A percentile compares a stretch with the other conserved stretches of the same genome.
Conservation (phyloP, 2,329 filamentous ascomycete genomes). For the Xylariaceae sp. region DNA sequence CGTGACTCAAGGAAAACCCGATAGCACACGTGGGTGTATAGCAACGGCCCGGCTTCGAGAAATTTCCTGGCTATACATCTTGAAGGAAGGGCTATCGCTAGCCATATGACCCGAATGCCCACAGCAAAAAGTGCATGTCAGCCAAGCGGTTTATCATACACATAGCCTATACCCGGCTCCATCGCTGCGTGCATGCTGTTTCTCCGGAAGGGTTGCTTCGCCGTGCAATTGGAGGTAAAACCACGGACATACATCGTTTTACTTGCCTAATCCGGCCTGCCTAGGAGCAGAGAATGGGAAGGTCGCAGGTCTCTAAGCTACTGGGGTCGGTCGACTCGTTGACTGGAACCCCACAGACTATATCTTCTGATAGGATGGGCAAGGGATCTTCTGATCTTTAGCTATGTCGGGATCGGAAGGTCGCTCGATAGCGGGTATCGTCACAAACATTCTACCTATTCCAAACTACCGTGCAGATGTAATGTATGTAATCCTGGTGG, state of each 20-base stretch:
- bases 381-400: constrained; percentile 18
- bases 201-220: constrained; percentile 9
- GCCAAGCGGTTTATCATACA: too few relatives aligned
- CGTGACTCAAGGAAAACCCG: too few relatives aligned
- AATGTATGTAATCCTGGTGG: too few relatives aligned
- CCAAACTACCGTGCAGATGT: too few relatives aligned
- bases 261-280: constrained; percentile 17
- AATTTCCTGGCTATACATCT: background rate
- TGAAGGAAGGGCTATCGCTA: too few relatives aligned
- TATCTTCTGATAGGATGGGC: constrained; percentile 3
- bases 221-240: constrained; percentile 13
- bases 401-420: constrained; percentile 27
- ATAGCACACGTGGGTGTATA: constrained; percentile 7
- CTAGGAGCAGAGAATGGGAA: background rate
- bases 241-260: constrained; percentile 5
- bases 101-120: too few relatives aligned
- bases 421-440: constrained; percentile 9
- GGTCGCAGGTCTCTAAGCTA: background rate
- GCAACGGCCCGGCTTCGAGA: too few relatives aligned
- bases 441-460: too few relatives aligned
- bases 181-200: constrained; percentile 9
- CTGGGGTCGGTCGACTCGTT: constrained; percentile 1
- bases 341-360: constrained; percentile 2
- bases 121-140: too few relatives aligned
- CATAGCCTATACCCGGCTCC: too few relatives aligned